A percentile compares a stretch with the other conserved stretches of the same genome.
phyloP scores from a whole-genome alignment of 2,329 filamentous ascomycete species.

The Neonectria ditissima region DNA sequence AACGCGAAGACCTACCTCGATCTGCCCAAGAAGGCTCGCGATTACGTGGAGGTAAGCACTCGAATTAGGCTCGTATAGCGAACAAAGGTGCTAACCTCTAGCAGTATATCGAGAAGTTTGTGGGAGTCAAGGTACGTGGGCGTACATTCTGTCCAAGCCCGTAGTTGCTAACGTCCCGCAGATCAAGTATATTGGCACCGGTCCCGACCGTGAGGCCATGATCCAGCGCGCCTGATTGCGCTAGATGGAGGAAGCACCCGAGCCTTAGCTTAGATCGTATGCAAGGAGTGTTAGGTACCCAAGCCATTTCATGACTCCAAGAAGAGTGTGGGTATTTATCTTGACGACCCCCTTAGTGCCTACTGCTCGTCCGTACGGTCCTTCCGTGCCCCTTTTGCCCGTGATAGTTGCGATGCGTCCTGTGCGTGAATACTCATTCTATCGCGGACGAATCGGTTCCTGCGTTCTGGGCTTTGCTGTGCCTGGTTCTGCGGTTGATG shows the following conservation, averaged over 20 bases:
- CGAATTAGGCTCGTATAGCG: too few species aligned
- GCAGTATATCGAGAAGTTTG: conserved; percentile 15
- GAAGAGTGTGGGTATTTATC: conserved; percentile 26
- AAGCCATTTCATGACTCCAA: conserved; percentile 26
- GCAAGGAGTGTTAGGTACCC: conserved; percentile 26
- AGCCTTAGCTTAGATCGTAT: conserved; percentile 27
- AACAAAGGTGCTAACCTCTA: conserved; percentile 4
- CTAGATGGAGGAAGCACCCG: conserved; percentile 23
- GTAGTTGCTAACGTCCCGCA: conserved; percentile 38
- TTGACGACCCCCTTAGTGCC: too few species aligned
- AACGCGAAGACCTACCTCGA: conserved; percentile 24
- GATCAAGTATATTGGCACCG: conserved; percentile 75
- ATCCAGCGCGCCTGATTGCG: conserved; percentile 53
- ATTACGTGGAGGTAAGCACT: conserved; percentile 25
- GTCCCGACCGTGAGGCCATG: conserved; percentile 74
- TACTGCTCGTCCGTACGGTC: too few species aligned
- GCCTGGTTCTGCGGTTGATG: too few species aligned
- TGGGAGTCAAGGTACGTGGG: conserved; percentile 15
- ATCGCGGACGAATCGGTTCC: too few species aligned
- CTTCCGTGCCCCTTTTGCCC: too few species aligned
- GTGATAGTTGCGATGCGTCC: too few species aligned
- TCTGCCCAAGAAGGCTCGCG: conserved; percentile 24
- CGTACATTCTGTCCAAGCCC: too few species aligned
- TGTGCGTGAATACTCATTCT: too few species aligned
- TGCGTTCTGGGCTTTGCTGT: too few species aligned